These are phyloP conservation scores for Lagenaria siceraria DNA, from an alignment of 306 rosid genomes.

Conservation along the genomic window DNA sequence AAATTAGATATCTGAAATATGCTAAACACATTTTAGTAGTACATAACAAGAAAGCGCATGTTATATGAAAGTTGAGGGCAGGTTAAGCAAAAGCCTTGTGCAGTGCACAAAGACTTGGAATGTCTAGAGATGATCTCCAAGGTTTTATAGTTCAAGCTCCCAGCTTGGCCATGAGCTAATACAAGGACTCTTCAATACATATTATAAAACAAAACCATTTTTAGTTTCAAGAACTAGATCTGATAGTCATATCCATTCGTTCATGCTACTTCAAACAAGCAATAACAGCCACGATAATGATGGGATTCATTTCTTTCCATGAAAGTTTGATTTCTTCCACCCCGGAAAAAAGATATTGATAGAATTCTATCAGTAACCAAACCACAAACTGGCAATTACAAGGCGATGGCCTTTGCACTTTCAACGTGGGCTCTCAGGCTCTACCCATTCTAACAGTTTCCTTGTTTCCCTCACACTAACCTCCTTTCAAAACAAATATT, in stretches of 20 bases:
- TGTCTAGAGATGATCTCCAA: background rate
- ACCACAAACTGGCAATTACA: background rate
- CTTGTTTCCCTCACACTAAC: background rate
- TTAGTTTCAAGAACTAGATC: background rate
- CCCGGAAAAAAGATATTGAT: background rate
- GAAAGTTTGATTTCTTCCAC: no score
- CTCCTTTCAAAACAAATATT: background rate
- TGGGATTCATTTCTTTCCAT: no score
- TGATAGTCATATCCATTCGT: background rate
- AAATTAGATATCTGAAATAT: background rate
- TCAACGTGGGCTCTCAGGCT: background rate
- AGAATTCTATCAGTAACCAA: background rate
- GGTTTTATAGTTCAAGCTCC: background rate
- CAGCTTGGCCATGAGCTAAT: background rate
- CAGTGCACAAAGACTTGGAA: background rate
- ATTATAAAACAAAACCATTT: background rate
- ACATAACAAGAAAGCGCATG: background rate
- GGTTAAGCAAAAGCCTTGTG: background rate
- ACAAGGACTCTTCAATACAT: background rate
- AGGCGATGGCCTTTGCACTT: background rate
- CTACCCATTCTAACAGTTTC: background rate
- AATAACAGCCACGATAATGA: background rate
- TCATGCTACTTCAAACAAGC: background rate
- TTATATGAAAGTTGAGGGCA: background rate
- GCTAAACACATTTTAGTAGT: background rate